Percentiles rank a stretch among this genome's conserved stretches.
phyloP scores from a whole-genome alignment of 768 basidiomycete species.

The Dentipellis fragilis region DNA sequence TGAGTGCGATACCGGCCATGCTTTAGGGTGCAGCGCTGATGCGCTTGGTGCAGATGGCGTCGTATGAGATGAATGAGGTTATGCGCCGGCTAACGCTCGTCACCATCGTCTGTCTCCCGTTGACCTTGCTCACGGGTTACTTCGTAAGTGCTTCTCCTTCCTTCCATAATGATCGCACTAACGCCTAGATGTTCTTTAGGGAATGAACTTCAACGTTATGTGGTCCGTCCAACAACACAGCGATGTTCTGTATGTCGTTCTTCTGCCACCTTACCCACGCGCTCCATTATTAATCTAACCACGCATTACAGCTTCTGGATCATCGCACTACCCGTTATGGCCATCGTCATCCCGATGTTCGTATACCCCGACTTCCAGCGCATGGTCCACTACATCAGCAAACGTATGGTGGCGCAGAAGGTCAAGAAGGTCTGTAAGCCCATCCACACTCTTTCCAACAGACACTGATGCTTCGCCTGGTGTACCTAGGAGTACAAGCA shows the following conservation, averaged over 20 bases:
- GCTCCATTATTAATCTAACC: background rate
- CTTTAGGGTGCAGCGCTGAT: background rate
- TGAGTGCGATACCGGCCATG: slow-evolving; percentile 21
- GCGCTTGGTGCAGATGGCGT: slow-evolving; percentile 40
- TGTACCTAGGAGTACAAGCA: too few species aligned
- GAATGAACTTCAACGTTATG: slow-evolving; percentile 56
- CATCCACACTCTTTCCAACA: too few species aligned
- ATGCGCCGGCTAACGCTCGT: slow-evolving; percentile 64
- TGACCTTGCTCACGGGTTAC: slow-evolving; percentile 63
- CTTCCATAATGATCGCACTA: background rate
- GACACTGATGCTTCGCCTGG: too few species aligned
- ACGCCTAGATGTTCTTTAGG: slow-evolving; percentile 24
- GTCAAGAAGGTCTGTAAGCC: slow-evolving; percentile 22
- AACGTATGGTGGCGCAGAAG: slow-evolving; percentile 24
- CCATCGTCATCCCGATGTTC: slow-evolving; percentile 41
- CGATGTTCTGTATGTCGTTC: slow-evolving; percentile 14
- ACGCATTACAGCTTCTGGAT: slow-evolving; percentile 46
- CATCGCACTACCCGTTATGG: slow-evolving; percentile 51
- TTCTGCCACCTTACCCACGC: background rate
- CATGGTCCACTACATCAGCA: slow-evolving; percentile 36
- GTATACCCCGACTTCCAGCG: slow-evolving; percentile 38
- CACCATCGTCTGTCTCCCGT: slow-evolving; percentile 62
- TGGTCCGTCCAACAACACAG: slow-evolving; percentile 32
- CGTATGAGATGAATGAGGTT: slow-evolving; percentile 67
- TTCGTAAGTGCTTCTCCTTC: slow-evolving; percentile 36